These are phyloP conservation scores for Paramecium sonneborni DNA, from an alignment of 73 alveolate species.

Conservation along the genomic window DNA sequence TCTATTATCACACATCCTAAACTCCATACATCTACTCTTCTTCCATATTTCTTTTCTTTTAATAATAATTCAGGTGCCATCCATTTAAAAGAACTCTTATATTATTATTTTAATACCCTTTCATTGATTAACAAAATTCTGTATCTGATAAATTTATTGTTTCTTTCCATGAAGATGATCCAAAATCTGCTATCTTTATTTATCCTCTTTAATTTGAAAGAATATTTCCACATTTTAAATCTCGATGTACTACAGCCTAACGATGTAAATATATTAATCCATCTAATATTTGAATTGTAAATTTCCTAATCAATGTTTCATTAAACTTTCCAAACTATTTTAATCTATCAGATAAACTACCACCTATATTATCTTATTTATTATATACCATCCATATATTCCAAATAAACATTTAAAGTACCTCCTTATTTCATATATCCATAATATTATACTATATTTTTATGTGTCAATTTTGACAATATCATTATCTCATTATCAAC, in stretches of 20 bases:
- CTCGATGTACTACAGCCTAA: constrained; percentile 58
- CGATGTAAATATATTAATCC: constrained; percentile 58
- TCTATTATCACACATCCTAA: constrained; percentile 84
- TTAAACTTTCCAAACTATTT: constrained; percentile 63
- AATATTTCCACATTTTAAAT: constrained; percentile 62
- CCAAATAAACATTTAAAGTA: constrained; percentile 51
- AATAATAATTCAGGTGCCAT: constrained; percentile 86
- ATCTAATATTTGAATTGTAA: constrained; percentile 45
- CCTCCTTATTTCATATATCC: constrained; percentile 49
- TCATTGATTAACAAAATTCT: constrained; percentile 61
- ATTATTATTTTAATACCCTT: constrained; percentile 41
- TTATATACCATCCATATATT: constrained; percentile 61
- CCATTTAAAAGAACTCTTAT: constrained; percentile 73
- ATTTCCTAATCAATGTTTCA: constrained; percentile 52
- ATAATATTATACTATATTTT: constrained; percentile 54
- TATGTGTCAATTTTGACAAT: constrained; percentile 34
- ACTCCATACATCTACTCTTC: constrained; percentile 87
- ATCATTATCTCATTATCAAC: constrained; percentile 55
- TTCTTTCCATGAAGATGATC: constrained; percentile 61
- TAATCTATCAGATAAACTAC: constrained; percentile 59
- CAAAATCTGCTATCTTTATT: constrained; percentile 62
- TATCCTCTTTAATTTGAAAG: constrained; percentile 58
- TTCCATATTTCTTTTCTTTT: constrained; percentile 71
- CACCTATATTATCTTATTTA: not conserved
- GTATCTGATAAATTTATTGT: not conserved